Conservation (phyloP, 1,284 basidiomycete species). For the Ustilago curta region DNA sequence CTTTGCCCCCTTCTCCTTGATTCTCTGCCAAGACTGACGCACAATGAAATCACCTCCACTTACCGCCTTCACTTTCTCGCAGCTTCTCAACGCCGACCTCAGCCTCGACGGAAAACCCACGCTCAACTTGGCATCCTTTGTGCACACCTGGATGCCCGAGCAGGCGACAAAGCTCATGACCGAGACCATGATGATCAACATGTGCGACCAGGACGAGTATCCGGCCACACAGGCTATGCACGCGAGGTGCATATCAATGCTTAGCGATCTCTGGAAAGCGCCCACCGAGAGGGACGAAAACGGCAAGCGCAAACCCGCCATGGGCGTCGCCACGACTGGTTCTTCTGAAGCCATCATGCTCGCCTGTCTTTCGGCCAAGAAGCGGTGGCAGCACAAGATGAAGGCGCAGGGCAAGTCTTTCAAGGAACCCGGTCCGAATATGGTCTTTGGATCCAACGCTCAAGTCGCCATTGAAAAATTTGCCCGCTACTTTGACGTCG, state of each 20-base stretch:
- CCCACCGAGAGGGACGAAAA: constrained; percentile 48
- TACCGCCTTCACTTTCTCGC: constrained; percentile 71
- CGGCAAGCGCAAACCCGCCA: constrained; percentile 56
- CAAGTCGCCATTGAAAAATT: constrained; percentile 74
- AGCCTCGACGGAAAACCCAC: constrained; percentile 80
- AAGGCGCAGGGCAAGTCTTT: constrained; percentile 78
- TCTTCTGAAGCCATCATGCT: constrained; percentile 90
- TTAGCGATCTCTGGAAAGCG: constrained; percentile 93
- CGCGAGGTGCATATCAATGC: constrained; percentile 77
- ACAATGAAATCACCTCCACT: background rate
- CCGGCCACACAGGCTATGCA: constrained; percentile 72
- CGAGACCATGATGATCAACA: constrained; percentile 78
- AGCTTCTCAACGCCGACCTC: constrained; percentile 79
- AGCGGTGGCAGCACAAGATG: constrained; percentile 88
- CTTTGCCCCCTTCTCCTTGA: background rate
- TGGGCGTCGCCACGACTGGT: constrained; percentile 86
- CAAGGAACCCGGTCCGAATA: constrained; percentile 74
- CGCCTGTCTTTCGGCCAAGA: constrained; percentile 93
- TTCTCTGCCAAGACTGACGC: background rate
- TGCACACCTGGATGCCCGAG: constrained; percentile 75
- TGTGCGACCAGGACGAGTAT: constrained; percentile 90
- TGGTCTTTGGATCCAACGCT: constrained; percentile 84
- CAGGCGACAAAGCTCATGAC: constrained; percentile 68
- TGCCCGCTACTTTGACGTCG: constrained; percentile 90
- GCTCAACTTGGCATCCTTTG: constrained; percentile 80